Conservation (phyloP, 2,329 filamentous ascomycete genomes). For the Neospermospora avenae region DNA sequence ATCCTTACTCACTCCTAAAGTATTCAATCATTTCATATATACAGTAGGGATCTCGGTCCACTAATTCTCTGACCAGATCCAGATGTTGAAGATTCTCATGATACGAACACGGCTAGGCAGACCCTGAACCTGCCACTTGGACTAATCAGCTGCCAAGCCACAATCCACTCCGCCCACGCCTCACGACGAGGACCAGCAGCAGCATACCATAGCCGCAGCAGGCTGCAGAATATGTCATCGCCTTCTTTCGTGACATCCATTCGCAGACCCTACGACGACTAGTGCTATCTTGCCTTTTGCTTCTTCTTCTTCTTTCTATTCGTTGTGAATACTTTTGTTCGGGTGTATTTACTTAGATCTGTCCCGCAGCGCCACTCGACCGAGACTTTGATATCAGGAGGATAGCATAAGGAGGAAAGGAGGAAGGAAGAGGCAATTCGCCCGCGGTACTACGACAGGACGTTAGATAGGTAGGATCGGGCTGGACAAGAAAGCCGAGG, state of each 20-base stretch:
- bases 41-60: no score
- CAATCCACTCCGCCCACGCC: neutral
- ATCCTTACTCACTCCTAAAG: no score
- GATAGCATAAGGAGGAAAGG: neutral
- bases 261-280: neutral
- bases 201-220: constrained; percentile 6
- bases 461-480: neutral
- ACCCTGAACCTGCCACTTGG: no score
- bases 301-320: neutral
- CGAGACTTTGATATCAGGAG: neutral
- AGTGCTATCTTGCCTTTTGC: neutral
- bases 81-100: no score
- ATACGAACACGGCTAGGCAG: no score
- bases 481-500: no score
- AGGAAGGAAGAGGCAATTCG: neutral
- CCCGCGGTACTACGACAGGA: neutral
- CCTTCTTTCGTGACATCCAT: neutral
- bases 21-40: no score
- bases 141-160: neutral
- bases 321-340: neutral
- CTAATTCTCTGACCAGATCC: no score
- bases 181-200: neutral
- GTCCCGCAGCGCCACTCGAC: constrained; percentile 9
- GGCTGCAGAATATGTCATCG: constrained; percentile 12
- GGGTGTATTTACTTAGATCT: neutral